Evolutionary conservation across 176 grass and related monocot genomes (phyloP).

Genomic region (Microstegium vimineum): DNA sequence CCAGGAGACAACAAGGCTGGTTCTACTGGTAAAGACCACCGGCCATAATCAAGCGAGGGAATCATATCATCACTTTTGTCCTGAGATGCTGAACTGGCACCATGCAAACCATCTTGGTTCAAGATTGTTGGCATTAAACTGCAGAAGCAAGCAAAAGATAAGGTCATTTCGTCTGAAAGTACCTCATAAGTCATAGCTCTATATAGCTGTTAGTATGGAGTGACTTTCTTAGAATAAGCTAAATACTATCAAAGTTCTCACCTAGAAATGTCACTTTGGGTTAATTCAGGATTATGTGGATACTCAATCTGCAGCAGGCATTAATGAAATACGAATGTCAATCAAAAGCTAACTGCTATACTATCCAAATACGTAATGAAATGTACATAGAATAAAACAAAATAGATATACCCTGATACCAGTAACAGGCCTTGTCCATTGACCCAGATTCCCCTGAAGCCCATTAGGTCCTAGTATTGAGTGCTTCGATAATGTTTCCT

Average conservation of each 20-base stretch:
- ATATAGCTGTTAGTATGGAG: background rate
- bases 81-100: constrained; percentile 32
- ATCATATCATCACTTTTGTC: constrained; percentile 68
- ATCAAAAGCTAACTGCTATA: constrained; percentile 4
- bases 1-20: constrained; percentile 26
- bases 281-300: constrained; percentile 67
- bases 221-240: constrained; percentile 6
- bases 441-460: constrained; percentile 36
- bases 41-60: constrained; percentile 90
- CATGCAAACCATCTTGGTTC: constrained; percentile 49
- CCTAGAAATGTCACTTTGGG: constrained; percentile 61
- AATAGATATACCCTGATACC: constrained; percentile 73
- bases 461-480: constrained; percentile 91
- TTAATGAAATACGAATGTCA: constrained; percentile 12
- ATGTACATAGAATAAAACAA: constrained; percentile 22
- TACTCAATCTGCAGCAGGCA: constrained; percentile 74
- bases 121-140: constrained; percentile 56
- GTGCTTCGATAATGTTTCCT: constrained; percentile 93
- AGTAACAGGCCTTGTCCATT: constrained; percentile 54
- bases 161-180: constrained; percentile 6
- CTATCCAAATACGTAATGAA: background rate
- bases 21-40: constrained; percentile 65
- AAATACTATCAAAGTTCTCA: constrained; percentile 29
- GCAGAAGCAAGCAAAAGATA: constrained; percentile 19
- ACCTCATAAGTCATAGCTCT: constrained; percentile 11